Evolutionary conservation across 2,329 filamentous ascomycete species (phyloP), one percentile per base, ranked within the genome.

Genomic region (Grosmannia huntii): DNA sequence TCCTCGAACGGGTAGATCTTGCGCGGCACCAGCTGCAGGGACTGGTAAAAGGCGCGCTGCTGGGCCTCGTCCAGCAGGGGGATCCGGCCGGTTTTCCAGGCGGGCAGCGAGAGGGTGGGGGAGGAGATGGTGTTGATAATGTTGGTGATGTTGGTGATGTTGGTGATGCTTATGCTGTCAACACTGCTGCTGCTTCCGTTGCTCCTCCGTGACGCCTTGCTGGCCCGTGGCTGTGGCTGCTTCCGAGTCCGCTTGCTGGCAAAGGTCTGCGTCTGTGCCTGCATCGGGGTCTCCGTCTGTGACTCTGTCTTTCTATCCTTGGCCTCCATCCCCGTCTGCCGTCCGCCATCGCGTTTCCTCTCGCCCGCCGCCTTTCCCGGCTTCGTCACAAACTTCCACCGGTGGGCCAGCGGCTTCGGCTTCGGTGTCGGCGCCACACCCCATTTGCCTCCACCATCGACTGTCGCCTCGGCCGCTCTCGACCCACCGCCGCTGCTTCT

Each of bases 1-100:
- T 67, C 64, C 49, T 70, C 69, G 61, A 66, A 67, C 1, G 68
- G 68, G n/a, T 70, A 70, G 51, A 68, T 62, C 59, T 66, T 67
- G 59, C 63, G 62, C n/a, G 67, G 66, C 12, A 67, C 60, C 2
- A 64, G 52, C 50, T 61, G 57, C 58, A 69, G 65, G 57, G 67
- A 67, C 49, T 64, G 63, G 51, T 68, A 62, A 28, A 70, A 67
- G 16, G 68, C 57, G 21, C 61, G 61, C 64, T 66, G 65, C 53
- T 68, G 64, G 10, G 63, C 60, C n/a, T 65, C 61, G 23, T 63
- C 64, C 16, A 66, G 61, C 41, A 60, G 54, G 12, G 62, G 58
- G 10, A 63, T 58, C 31, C 57, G 55, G 60, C 56, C 61, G 41
- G 57, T 60, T 31, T 55, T 53, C 60, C 60, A 63, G 2, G 60